Percentiles rank a stretch among this genome's conserved stretches.
These are phyloP conservation scores for Ganoderma boninense DNA, from an alignment of 1,284 basidiomycete species.

Conservation along the genomic window DNA sequence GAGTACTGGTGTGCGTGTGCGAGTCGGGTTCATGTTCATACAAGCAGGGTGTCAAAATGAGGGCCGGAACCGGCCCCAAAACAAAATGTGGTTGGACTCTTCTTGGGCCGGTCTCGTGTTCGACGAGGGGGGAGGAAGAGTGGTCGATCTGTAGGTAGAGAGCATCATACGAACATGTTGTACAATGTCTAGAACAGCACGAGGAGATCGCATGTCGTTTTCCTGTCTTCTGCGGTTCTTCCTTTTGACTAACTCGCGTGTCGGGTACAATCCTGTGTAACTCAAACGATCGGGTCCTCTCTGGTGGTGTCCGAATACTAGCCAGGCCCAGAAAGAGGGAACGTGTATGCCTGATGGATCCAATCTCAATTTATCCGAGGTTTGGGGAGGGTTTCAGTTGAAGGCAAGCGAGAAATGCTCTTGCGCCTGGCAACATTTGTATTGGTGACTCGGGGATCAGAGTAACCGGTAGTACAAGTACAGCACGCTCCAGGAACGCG, in stretches of 20 bases:
- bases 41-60: not conserved
- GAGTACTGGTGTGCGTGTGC: conserved; percentile 33
- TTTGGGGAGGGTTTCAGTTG: not conserved
- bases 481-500: not conserved
- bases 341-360: not conserved
- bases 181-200: not conserved
- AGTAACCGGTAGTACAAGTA: not conserved
- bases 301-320: not conserved
- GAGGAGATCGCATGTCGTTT: not conserved
- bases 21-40: not conserved
- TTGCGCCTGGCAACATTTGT: not conserved
- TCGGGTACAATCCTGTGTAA: not conserved
- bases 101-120: not conserved
- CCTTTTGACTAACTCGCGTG: not conserved
- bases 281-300: not conserved
- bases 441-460: not conserved
- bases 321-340: not conserved
- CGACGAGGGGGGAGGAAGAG: not conserved
- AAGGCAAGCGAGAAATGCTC: not conserved
- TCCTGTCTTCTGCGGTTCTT: not conserved
- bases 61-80: not conserved
- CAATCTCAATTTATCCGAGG: not conserved
- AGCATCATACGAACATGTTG: not conserved
- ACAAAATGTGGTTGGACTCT: not conserved
- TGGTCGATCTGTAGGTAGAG: not conserved